A percentile compares a stretch with the other conserved stretches of the same genome.
phyloP scores from a whole-genome alignment of 1,139 yeast genomes.

The Protomyces arabidopsidicola region DNA sequence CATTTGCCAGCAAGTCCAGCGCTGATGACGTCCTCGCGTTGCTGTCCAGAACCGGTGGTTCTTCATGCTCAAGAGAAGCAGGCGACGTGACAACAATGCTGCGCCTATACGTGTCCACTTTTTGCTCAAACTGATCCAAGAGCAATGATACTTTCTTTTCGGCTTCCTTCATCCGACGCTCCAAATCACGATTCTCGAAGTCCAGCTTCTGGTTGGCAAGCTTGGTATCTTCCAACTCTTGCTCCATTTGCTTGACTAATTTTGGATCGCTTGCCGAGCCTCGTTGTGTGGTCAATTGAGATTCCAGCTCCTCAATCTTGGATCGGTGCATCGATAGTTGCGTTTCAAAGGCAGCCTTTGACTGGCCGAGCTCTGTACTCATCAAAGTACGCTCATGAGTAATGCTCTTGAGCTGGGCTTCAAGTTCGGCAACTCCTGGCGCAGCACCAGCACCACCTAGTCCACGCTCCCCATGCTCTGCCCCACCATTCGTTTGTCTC shows the following conservation, averaged over 20 bases:
- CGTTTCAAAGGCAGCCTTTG: neutral
- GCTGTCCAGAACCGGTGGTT: neutral
- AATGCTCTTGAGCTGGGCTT: conserved; percentile 1
- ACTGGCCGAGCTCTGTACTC: neutral
- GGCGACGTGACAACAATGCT: conserved; percentile 5
- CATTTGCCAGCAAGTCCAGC: conserved; percentile 28
- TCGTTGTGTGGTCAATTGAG: neutral
- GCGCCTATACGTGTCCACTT: conserved; percentile 27
- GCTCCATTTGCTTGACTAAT: conserved; percentile 9
- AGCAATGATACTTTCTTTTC: conserved; percentile 24
- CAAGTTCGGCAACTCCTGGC: neutral
- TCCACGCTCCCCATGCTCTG: neutral
- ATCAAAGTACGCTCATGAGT: conserved; percentile 1
- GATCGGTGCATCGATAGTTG: neutral
- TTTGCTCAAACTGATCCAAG: conserved; percentile 27
- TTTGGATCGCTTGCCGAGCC: neutral
- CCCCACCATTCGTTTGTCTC: neutral
- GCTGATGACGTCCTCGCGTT: conserved; percentile 15
- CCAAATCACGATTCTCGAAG: conserved; percentile 27
- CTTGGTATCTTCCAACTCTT: conserved; percentile 19
- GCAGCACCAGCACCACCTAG: neutral
- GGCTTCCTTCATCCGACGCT: conserved; percentile 25
- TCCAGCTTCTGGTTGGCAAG: conserved; percentile 20
- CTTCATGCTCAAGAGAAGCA: neutral
- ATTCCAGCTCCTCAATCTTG: conserved; percentile 4